A percentile compares a stretch with the other conserved stretches of the same genome.
Conservation (phyloP, 2,329 filamentous ascomycete species). For the Albophoma yamanashiensis region DNA sequence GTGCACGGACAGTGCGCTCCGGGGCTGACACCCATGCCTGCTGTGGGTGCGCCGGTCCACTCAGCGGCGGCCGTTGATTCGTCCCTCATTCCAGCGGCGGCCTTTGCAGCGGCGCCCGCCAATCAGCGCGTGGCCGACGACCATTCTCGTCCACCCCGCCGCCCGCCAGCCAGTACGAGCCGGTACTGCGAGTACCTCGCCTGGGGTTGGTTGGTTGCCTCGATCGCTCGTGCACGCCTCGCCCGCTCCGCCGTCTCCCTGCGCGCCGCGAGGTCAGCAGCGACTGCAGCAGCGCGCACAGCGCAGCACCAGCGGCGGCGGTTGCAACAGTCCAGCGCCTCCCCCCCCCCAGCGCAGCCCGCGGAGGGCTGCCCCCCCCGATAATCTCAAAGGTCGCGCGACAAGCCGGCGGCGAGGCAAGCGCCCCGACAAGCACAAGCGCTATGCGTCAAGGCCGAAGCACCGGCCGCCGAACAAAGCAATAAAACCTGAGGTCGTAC, state of each 20-base stretch:
- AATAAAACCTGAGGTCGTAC: slow-evolving; percentile 6
- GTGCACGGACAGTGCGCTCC: not conserved
- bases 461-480: slow-evolving; percentile 3
- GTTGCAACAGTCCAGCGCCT: not conserved
- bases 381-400: not conserved
- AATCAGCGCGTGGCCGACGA: slow-evolving; percentile 1
- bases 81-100: slow-evolving; percentile 2
- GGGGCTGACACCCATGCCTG: slow-evolving; percentile 1
- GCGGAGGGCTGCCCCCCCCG: not conserved
- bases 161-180: not conserved
- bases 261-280: not conserved
- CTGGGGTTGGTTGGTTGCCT: too few relatives aligned
- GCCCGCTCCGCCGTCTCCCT: not conserved
- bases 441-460: slow-evolving; percentile 7
- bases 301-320: not conserved
- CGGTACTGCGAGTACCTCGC: not conserved
- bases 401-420: not conserved
- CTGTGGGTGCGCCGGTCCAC: not conserved
- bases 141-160: slow-evolving; percentile 1
- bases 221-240: not conserved
- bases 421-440: slow-evolving; percentile 5
- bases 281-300: not conserved
- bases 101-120: not conserved
- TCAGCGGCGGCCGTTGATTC: slow-evolving; percentile 1
- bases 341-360: not conserved